phyloP scores from a whole-genome alignment of 306 rosid species.

The Calophaca sinica region DNA sequence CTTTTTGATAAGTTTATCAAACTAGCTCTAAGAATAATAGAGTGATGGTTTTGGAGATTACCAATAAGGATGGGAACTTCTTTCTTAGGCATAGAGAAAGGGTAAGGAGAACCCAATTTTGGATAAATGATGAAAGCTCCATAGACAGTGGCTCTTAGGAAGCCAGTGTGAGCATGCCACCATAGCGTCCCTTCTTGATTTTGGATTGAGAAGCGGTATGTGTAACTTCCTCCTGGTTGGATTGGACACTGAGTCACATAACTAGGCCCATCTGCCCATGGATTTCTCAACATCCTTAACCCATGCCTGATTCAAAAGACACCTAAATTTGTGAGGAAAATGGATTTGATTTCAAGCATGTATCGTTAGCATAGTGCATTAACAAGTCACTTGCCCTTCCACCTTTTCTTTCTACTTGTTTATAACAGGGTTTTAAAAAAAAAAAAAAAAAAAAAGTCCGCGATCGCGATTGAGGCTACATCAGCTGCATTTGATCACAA shows the following conservation, averaged over 20 bases:
- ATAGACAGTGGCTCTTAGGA: conserved; percentile 92
- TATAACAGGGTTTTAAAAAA: too few species aligned
- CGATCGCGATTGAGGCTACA: neutral
- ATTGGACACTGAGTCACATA: conserved; percentile 93
- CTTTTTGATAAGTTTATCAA: neutral
- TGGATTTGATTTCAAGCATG: conserved; percentile 14
- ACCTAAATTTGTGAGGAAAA: conserved; percentile 36
- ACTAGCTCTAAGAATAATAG: conserved; percentile 1
- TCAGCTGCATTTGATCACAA: neutral
- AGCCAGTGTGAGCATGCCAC: conserved; percentile 97
- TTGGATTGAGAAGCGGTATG: conserved; percentile 81
- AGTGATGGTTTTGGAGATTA: conserved; percentile 38
- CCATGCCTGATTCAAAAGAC: conserved; percentile 75
- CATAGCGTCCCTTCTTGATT: conserved; percentile 91
- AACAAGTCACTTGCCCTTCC: neutral
- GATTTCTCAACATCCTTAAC: conserved; percentile 76
- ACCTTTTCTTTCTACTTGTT: too few species aligned
- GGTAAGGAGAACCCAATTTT: conserved; percentile 70
- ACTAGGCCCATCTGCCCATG: conserved; percentile 98
- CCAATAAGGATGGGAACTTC: conserved; percentile 83
- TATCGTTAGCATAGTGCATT: conserved; percentile 14
- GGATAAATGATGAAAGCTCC: conserved; percentile 88
- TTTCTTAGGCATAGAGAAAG: conserved; percentile 75
- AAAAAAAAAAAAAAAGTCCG: too few species aligned
- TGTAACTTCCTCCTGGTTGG: conserved; percentile 86